phyloP scores from a whole-genome alignment of 306 rosid species.

The Cucurbita maxima region DNA sequence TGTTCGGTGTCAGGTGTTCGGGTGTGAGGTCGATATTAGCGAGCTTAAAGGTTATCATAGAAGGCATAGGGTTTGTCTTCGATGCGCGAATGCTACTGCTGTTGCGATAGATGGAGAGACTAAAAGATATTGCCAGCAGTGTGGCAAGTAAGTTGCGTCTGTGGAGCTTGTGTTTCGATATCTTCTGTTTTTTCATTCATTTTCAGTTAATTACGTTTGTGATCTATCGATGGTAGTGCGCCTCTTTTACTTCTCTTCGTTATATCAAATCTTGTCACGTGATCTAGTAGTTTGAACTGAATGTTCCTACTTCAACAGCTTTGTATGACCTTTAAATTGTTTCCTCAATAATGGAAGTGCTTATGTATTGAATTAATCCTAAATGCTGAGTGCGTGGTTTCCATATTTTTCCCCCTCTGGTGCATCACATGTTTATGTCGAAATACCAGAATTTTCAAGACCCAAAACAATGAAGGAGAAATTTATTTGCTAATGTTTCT shows the following conservation, averaged over 20 bases:
- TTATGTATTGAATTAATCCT: background rate
- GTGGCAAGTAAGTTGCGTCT: slow-evolving; percentile 62
- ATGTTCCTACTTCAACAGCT: background rate
- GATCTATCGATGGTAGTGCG: background rate
- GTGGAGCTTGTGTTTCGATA: background rate
- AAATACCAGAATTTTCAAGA: background rate
- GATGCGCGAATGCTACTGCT: slow-evolving; percentile 56
- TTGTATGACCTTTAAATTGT: background rate
- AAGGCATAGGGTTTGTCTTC: slow-evolving; percentile 77
- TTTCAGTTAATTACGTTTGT: background rate
- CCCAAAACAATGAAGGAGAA: background rate
- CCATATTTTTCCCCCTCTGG: background rate
- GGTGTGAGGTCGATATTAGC: slow-evolving; percentile 61
- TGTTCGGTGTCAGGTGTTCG: slow-evolving; percentile 73
- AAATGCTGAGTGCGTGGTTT: background rate
- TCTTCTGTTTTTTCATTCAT: background rate
- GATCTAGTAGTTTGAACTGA: background rate
- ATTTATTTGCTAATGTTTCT: background rate
- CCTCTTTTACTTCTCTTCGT: background rate
- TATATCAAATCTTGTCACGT: background rate
- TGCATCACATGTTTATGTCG: background rate
- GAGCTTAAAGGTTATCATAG: slow-evolving; percentile 87
- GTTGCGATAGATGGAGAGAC: slow-evolving; percentile 47
- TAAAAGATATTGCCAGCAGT: slow-evolving; percentile 92
- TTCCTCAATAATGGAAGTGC: background rate